phyloP scores from a whole-genome alignment of 2,329 filamentous ascomycete species.

The Ceratocystis diversiconidia region DNA sequence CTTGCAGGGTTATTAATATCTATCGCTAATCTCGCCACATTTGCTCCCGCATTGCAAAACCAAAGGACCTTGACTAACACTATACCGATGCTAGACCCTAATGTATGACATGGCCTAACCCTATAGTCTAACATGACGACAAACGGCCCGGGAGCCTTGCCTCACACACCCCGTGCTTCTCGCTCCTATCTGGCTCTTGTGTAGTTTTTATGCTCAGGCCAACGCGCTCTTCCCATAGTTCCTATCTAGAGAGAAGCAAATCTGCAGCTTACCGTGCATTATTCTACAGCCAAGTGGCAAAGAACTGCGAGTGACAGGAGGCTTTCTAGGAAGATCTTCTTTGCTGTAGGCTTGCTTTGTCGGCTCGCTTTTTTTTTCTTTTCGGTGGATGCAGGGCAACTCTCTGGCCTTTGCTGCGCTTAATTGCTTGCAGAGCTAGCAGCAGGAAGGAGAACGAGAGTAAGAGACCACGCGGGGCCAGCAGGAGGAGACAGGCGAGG shows the following conservation, averaged over 20 bases:
- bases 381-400: background rate
- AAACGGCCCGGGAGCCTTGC: background rate
- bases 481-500: background rate
- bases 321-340: background rate
- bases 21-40: background rate
- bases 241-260: background rate
- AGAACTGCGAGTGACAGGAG: background rate
- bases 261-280: background rate
- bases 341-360: background rate
- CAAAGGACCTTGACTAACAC: background rate
- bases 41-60: too few species aligned
- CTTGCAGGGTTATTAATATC: background rate
- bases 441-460: background rate
- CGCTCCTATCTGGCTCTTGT: background rate
- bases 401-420: constrained; percentile 4
- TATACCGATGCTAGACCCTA: background rate
- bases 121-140: background rate
- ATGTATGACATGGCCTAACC: background rate
- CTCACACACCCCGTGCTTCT: background rate
- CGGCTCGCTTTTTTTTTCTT: background rate
- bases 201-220: background rate
- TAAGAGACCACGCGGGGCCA: background rate
- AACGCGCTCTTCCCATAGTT: background rate
- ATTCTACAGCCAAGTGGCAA: background rate
- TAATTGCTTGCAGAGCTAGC: background rate